A percentile compares a stretch with the other conserved stretches of the same genome.
Evolutionary conservation across 805 yeast genomes (phyloP).

Genomic region (Nadsonia fulvescens): DNA sequence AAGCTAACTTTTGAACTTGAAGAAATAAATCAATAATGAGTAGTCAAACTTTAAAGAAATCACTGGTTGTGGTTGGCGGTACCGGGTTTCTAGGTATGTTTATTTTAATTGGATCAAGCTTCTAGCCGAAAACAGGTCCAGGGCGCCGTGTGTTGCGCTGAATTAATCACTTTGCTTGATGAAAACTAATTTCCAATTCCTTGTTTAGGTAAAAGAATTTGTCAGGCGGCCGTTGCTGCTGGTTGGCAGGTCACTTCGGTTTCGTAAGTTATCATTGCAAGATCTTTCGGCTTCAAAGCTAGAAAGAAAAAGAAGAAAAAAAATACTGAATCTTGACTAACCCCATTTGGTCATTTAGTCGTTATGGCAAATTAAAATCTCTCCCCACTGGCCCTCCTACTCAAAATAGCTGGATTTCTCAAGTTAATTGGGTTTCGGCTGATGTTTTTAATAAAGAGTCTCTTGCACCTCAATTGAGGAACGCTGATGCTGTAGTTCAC

Average conservation of each 20-base stretch:
- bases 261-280: slow-evolving; percentile 19
- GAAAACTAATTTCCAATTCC: neutral
- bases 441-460: slow-evolving; percentile 49
- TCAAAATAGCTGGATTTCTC: slow-evolving; percentile 14
- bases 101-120: too few species aligned
- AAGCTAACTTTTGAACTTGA: too few species aligned
- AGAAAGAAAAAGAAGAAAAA: slow-evolving; percentile 32
- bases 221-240: slow-evolving; percentile 42
- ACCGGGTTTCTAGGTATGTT: slow-evolving; percentile 49
- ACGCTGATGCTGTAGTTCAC: slow-evolving; percentile 58
- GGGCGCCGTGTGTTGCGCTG: too few species aligned
- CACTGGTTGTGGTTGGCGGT: slow-evolving; percentile 65
- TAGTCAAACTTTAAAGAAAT: too few species aligned
- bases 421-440: slow-evolving; percentile 50
- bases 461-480: slow-evolving; percentile 29
- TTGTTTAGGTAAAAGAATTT: slow-evolving; percentile 37
- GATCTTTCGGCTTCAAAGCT: slow-evolving; percentile 4
- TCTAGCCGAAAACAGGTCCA: too few species aligned
- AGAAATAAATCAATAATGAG: too few species aligned
- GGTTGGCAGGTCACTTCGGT: slow-evolving; percentile 55
- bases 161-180: too few species aligned
- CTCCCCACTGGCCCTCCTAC: slow-evolving; percentile 6
- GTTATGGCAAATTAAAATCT: slow-evolving; percentile 17
- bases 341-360: too few species aligned
- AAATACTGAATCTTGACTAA: slow-evolving; percentile 10